These are phyloP conservation scores for Gautieria morchelliformis DNA, from an alignment of 768 basidiomycete species.

Conservation along the genomic window DNA sequence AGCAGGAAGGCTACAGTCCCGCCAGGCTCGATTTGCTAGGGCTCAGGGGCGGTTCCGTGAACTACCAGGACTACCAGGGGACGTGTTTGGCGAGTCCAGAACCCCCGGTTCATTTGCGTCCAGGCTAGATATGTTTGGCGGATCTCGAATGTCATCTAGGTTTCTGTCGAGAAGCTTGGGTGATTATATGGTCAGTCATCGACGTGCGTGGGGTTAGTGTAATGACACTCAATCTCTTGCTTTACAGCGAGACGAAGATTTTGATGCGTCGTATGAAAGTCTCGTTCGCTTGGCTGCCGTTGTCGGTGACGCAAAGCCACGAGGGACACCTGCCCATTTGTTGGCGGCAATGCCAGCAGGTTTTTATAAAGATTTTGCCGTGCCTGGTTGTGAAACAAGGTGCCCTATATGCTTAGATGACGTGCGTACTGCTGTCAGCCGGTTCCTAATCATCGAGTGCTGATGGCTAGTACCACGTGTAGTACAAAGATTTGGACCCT, in stretches of 20 bases:
- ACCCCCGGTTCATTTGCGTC: background rate
- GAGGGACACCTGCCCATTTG: constrained; percentile 51
- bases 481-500: constrained; percentile 58
- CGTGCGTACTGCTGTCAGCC: constrained; percentile 32
- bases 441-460: background rate
- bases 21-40: constrained; percentile 7
- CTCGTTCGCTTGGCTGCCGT: constrained; percentile 47
- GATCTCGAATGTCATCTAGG: background rate
- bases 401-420: constrained; percentile 85
- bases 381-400: constrained; percentile 53
- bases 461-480: constrained; percentile 8
- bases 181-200: constrained; percentile 42
- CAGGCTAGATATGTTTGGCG: background rate
- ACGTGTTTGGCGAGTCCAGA: constrained; percentile 2
- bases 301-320: constrained; percentile 62
- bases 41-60: constrained; percentile 6
- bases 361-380: constrained; percentile 60
- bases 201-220: background rate
- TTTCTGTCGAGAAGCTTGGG: constrained; percentile 17
- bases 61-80: background rate
- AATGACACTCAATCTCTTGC: constrained; percentile 4
- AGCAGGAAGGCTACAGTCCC: background rate
- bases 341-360: constrained; percentile 51
- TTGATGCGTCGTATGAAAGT: constrained; percentile 67
- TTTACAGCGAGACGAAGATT: constrained; percentile 60